Evolutionary conservation across 108 stramenopile genomes (phyloP), one percentile per base, ranked within the genome.

Genomic region (Conticribra weissflogii): DNA sequence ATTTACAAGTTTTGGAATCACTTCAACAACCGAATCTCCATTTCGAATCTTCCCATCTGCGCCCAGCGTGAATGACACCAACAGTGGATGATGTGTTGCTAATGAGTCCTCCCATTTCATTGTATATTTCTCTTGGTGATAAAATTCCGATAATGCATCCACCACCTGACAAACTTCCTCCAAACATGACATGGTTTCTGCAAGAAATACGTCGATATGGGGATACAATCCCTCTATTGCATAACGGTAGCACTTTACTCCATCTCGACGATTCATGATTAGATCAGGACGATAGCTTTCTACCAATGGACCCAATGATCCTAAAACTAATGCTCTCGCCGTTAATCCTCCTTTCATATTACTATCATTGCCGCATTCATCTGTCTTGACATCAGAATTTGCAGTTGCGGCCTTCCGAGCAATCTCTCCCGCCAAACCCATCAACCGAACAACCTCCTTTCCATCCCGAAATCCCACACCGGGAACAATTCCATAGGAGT

Each of bases 281-380:
- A 85, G 48, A 68, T 94, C 93, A 23, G 93, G 76, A 8, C 93
- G 82, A 57, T 94, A 94, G 24, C 80, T 81, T 61, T 90, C 93
- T 1, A 90, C 85, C 47, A 87, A 74, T 7, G 93, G 93, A 2
- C 88, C 88, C 24, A 94, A 50, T 2, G 87, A 88, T 3, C 93
- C 93, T 18, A 90, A 54, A 0, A 91, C 93, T 24, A 78, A 66
- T 19, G 58, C 64, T 25, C 16, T 36, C 18, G 32, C 50, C 54
- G 25, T 34, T 14, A 25, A 32, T 46, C 28, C 24, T 16, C n/a
- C n/a, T n/a, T n/a, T n/a, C n/a, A n/a, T n/a, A n/a, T n/a, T n/a
- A n/a, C n/a, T n/a, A n/a, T n/a, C n/a, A n/a, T n/a, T n/a, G n/a
- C n/a, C n/a, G n/a, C n/a, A n/a, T n/a, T 22, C 41, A 45, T 45